phyloP scores from a whole-genome alignment of 495 filamentous ascomycete genomes.

The Chaetomium tenue region DNA sequence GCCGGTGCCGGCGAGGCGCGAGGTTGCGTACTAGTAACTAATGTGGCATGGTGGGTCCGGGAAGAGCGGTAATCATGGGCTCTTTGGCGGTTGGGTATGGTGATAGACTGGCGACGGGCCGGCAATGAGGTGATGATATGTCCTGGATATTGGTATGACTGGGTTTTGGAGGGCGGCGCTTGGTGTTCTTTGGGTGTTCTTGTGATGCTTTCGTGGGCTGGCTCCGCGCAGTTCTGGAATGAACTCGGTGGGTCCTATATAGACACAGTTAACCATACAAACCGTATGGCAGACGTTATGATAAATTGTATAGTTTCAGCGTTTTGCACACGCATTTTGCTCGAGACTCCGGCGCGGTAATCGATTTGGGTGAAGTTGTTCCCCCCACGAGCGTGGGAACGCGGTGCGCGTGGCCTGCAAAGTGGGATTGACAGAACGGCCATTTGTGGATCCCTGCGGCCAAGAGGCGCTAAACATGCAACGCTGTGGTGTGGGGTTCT shows the following conservation, averaged over 20 bases:
- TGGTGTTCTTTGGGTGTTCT: not conserved
- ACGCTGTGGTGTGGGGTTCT: not conserved
- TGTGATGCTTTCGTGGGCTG: slow-evolving; percentile 14
- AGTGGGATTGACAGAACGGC: not conserved
- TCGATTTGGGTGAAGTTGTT: too few species aligned
- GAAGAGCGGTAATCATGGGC: too few species aligned
- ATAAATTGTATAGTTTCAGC: not conserved
- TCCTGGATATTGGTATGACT: not conserved
- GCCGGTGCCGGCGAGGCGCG: slow-evolving; percentile 52
- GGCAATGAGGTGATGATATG: not conserved
- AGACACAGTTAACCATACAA: slow-evolving; percentile 7
- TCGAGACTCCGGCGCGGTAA: too few species aligned
- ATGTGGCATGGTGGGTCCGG: not conserved
- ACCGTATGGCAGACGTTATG: slow-evolving; percentile 2
- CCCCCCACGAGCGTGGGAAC: too few species aligned
- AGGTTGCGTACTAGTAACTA: slow-evolving; percentile 34
- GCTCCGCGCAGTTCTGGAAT: slow-evolving; percentile 14
- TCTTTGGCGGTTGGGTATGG: not conserved
- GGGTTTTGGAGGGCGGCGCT: not conserved
- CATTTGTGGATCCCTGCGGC: slow-evolving; percentile 5
- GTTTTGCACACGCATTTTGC: not conserved
- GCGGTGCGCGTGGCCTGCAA: not conserved
- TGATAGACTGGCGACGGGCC: too few species aligned
- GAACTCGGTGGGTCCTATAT: not conserved
- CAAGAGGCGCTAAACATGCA: slow-evolving; percentile 9